Percentiles rank a stretch among this genome's conserved stretches.
Evolutionary conservation across 176 grass and related monocot species (phyloP).

Genomic region (Triticum dicoccoides): DNA sequence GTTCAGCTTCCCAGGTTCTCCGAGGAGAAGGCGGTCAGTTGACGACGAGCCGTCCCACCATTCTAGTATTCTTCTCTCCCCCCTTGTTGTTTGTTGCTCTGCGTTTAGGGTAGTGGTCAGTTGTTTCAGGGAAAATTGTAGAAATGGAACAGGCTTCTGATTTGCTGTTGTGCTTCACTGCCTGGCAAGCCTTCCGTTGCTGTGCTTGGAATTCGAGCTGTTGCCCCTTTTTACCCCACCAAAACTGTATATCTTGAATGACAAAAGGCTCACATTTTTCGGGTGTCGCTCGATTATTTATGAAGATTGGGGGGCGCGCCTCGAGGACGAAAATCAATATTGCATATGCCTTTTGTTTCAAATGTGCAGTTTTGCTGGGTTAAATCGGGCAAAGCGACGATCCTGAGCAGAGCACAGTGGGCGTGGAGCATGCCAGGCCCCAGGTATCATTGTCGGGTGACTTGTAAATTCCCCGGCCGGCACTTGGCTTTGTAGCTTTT

Average conservation of each 20-base stretch:
- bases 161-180: slow-evolving; percentile 18
- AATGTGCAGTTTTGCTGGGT: slow-evolving; percentile 29
- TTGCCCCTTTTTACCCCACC: slow-evolving; percentile 8
- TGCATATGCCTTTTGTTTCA: neutral
- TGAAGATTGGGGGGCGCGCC: neutral
- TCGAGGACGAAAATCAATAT: neutral
- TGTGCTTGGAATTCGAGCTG: neutral
- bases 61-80: slow-evolving; percentile 17
- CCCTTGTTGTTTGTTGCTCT: slow-evolving; percentile 8
- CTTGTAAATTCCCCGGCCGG: slow-evolving; percentile 43
- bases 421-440: neutral
- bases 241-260: slow-evolving; percentile 7
- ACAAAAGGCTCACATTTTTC: neutral
- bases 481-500: slow-evolving; percentile 32
- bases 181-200: neutral
- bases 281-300: neutral
- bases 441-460: slow-evolving; percentile 32
- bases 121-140: slow-evolving; percentile 28
- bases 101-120: slow-evolving; percentile 26
- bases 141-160: slow-evolving; percentile 29
- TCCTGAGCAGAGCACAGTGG: neutral
- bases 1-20: slow-evolving; percentile 96
- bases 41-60: slow-evolving; percentile 15
- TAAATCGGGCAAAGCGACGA: slow-evolving; percentile 17
- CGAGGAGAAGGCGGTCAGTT: slow-evolving; percentile 50